Base-by-base conservation (phyloP, 805 yeast species). In the Jamesozyma lodderae region DNA sequence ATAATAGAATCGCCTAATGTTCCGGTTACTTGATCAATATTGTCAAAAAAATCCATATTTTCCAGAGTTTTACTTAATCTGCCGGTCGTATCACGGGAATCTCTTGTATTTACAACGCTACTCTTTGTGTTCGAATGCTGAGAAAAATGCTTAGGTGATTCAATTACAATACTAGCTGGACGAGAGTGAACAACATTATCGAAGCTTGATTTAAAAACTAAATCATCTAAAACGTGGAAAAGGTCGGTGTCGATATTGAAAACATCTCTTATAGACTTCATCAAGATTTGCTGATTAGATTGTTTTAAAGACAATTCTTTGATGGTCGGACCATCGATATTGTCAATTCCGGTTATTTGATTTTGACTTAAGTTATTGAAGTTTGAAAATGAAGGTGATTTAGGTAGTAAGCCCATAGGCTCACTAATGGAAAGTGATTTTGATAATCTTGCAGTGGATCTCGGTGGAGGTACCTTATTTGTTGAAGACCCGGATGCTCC, bases 161-260 rank as follows among this genome's bases (percentile, higher is more conserved):
- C 79, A 32, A 71, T 59, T 2, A 65, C 67, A 24, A 70, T 60
- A 42, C 75, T 68, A 3, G 71, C 64, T 5, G 71, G 70, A 37
- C 77, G 58, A 7, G 71, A 60, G 11, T 48, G 47, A 8, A 49
- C 53, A 31, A 46, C 51, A 9, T 48, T 48, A n/a, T 62, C 66
- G 16, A 53, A 58, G 20, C 69, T 55, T 0, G 81, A 66, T 57
- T 81, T 81, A 59, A 81, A 74, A 2, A 80, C 69, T 13, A 81
- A 60, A 24, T 72, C 75, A 35, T 70, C 68, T 22, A 68, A 69
- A 26, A 78, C 66, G 44, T 70, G 77, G 44, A 78, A 75, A 27
- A 76, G 65, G 36, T 69, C 72, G 15, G 75, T 69, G 21, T 76
- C 81, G 37, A 75, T 68, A 44, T 79, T 77, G 51, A 81, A 72